A percentile compares a stretch with the other conserved stretches of the same genome.
These are phyloP conservation scores for Kodamaea plutei DNA, from an alignment of 1,139 yeast species.

Conservation along the genomic window DNA sequence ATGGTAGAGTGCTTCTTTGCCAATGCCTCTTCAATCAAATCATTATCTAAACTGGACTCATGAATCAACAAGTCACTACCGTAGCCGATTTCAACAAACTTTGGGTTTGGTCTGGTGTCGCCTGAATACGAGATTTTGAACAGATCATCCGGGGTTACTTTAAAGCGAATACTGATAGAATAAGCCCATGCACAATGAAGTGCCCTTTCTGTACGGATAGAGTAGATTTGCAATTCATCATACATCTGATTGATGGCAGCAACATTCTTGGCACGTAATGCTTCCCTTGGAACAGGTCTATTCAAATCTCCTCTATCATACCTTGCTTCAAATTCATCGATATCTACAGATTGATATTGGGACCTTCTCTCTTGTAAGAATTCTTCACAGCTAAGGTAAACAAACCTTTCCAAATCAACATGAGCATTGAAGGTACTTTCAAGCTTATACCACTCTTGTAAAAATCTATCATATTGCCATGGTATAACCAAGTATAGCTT, in stretches of 20 bases:
- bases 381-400: conserved; percentile 66
- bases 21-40: conserved; percentile 72
- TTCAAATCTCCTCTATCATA: conserved; percentile 21
- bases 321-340: conserved; percentile 32
- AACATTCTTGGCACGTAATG: conserved; percentile 16
- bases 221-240: conserved; percentile 23
- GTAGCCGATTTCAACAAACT: conserved; percentile 58
- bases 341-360: conserved; percentile 23
- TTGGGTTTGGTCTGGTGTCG: conserved; percentile 80
- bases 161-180: conserved; percentile 58
- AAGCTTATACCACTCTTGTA: conserved; percentile 65
- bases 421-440: conserved; percentile 33
- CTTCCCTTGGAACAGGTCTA: conserved; percentile 18
- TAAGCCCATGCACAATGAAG: conserved; percentile 84
- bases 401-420: conserved; percentile 41
- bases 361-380: conserved; percentile 32
- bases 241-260: conserved; percentile 20
- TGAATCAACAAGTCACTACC: conserved; percentile 79
- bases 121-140: conserved; percentile 89
- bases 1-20: conserved; percentile 87
- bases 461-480: conserved; percentile 65
- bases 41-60: conserved; percentile 89
- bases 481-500: conserved; percentile 65
- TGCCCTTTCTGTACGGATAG: conserved; percentile 65
- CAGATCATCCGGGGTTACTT: conserved; percentile 16